phyloP scores from a whole-genome alignment of 148 eudicot species.

The Mesembryanthemum crystallinum region DNA sequence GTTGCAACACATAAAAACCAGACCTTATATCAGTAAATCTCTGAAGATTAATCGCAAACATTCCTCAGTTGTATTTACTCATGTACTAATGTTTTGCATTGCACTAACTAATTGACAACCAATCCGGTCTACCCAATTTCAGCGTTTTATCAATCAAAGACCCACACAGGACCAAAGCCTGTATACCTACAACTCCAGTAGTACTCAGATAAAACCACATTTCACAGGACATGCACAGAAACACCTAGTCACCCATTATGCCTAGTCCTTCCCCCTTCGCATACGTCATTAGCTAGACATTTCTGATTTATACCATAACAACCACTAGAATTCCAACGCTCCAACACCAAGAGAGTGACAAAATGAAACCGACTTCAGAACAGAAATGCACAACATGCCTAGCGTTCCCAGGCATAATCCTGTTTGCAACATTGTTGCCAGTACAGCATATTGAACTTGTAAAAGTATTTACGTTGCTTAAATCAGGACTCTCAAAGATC shows the following conservation, averaged over 20 bases:
- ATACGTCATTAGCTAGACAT: not conserved
- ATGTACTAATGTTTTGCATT: too few species aligned
- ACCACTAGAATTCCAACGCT: not conserved
- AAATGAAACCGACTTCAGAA: not conserved
- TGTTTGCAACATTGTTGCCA: not conserved
- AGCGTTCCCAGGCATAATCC: not conserved
- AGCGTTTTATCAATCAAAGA: too few species aligned
- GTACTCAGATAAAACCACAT: not conserved
- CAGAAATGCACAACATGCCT: not conserved
- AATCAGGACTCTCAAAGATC: not conserved
- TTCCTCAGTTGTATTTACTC: too few species aligned
- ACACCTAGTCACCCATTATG: not conserved
- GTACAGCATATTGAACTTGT: not conserved
- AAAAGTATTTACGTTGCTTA: not conserved
- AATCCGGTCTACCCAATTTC: too few species aligned
- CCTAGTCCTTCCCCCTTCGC: too few species aligned
- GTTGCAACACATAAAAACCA: not conserved
- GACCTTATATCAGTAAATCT: not conserved
- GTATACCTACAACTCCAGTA: not conserved
- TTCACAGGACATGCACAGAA: not conserved
- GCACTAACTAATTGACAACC: too few species aligned
- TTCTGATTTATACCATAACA: not conserved
- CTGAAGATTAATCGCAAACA: too few species aligned
- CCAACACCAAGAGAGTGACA: slow-evolving; percentile 3
- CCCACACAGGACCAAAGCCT: not conserved